Percentiles rank a stretch among this genome's conserved stretches.
These are phyloP conservation scores for Sordariomycetes sp. DNA, from an alignment of 2,329 filamentous ascomycete species.

Conservation along the genomic window DNA sequence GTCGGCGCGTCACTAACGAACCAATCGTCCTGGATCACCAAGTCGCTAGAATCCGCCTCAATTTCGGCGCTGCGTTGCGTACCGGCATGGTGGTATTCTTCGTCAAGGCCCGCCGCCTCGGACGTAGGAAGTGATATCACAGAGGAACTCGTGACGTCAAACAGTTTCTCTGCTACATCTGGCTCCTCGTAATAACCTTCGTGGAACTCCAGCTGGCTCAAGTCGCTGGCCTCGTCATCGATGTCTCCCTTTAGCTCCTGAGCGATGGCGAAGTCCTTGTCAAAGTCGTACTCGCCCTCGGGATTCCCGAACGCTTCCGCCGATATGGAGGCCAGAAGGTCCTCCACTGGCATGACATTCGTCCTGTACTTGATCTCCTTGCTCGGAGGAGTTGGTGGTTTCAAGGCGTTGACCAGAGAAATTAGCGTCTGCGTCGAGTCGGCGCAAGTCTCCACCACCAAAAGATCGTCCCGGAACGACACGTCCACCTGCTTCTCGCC, in stretches of 20 bases:
- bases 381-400: constrained; percentile 73
- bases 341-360: constrained; percentile 72
- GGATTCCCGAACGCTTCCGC: constrained; percentile 66
- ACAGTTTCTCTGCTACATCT: constrained; percentile 31
- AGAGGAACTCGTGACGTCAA: constrained; percentile 27
- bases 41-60: constrained; percentile 42
- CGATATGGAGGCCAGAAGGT: constrained; percentile 83
- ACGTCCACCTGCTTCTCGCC: constrained; percentile 63
- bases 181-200: constrained; percentile 38
- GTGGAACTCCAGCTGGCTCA: constrained; percentile 25
- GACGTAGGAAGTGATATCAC: constrained; percentile 2
- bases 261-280: constrained; percentile 49
- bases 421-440: constrained; percentile 94
- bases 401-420: constrained; percentile 64
- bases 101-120: constrained; percentile 18
- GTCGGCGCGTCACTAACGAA: constrained; percentile 36
- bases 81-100: constrained; percentile 19
- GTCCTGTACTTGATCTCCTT: constrained; percentile 81
- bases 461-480: constrained; percentile 72
- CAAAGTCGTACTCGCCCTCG: constrained; percentile 51
- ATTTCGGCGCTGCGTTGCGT: not conserved
- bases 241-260: constrained; percentile 33
- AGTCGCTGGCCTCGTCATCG: constrained; percentile 15
- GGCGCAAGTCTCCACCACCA: constrained; percentile 89
- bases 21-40: constrained; percentile 69